Base-by-base conservation (phyloP, 2,329 filamentous ascomycete species). In the Ceratocystis colombiana region DNA sequence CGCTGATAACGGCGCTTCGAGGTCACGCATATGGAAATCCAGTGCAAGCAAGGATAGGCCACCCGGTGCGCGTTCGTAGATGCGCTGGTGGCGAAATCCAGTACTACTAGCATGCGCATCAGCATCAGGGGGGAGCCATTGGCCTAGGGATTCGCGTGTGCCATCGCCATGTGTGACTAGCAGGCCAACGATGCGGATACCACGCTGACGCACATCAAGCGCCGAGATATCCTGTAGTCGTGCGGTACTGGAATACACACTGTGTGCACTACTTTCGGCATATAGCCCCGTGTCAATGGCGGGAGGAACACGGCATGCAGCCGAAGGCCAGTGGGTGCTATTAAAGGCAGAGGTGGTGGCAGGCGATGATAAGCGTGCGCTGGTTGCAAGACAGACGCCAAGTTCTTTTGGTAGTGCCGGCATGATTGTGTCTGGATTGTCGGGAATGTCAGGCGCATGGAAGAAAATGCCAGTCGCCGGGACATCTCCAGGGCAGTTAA, bases 401-500 rank as follows among this genome's bases (percentile, higher is more conserved):
- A 67, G 62, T n/a, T 67, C 66, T 41, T 67, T 65, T 1, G 66
- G 55, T 3, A 67, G 44, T 5, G n/a, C 25, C 20, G 66, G 66
- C 12, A 65, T 59, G 3, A 64, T 20, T 10, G 44, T 53, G 25
- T 62, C 62, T 2, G 66, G 66, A 28, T 65, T 65, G 28, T 67
- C 66, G 8, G 61, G 63, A 15, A 61, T 28, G 57, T 67, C 63
- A 20, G 55, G 28, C 8, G 62, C 66, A 48, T 67, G 66, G 28
- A 67, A 57, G 57, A 67, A 67, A 10, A 67, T 37, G 17, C 66
- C 64, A 22, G 63, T 67, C 3, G 61, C 66, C 12, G 64, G 41
- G 1, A 45, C 28, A 15, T 50, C 59, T 17, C 59, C 63, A 15
- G 66, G 66, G 20, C 62, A 65, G 37, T 61, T 67, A 3, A 67